Evolutionary conservation across 169 alveolate genomes (phyloP).

Genomic region (Plasmodium gallinaceum): DNA sequence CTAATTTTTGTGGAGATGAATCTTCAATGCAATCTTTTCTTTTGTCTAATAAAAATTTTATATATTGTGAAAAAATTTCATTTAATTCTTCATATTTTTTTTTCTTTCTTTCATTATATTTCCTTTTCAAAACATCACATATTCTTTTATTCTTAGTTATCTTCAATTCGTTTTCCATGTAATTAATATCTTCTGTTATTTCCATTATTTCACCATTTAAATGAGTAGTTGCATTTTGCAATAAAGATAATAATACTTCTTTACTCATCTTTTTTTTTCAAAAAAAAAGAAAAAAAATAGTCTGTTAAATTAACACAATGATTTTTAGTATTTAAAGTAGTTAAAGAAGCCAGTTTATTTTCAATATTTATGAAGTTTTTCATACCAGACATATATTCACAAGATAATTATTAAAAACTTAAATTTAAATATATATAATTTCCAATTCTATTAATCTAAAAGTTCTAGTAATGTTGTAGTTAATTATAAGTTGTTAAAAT

Average conservation of each 20-base stretch:
- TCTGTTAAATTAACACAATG: too few species aligned
- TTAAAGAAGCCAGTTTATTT: not conserved
- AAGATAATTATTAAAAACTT: too few species aligned
- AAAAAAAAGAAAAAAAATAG: constrained; percentile 2
- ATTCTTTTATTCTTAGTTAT: constrained; percentile 11
- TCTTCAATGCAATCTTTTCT: not conserved
- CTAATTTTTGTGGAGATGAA: not conserved
- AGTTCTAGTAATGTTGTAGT: too few species aligned
- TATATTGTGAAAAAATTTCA: constrained; percentile 30
- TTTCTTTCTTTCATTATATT: constrained; percentile 13
- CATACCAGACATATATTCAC: too few species aligned
- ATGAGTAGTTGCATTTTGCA: constrained; percentile 49
- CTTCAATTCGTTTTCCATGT: constrained; percentile 4
- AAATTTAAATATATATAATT: not conserved
- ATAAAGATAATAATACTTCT: constrained; percentile 33
- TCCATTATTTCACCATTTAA: constrained; percentile 36
- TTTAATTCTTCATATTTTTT: constrained; percentile 31
- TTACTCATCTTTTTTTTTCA: constrained; percentile 37
- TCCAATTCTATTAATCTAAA: too few species aligned
- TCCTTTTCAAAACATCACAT: constrained; percentile 11
- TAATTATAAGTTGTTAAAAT: too few species aligned
- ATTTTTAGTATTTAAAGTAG: not conserved
- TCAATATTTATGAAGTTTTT: not conserved
- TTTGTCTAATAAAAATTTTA: constrained; percentile 23
- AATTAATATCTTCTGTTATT: constrained; percentile 42